Conservation (phyloP, 108 stramenopile genomes). For the Nitzschia palea region DNA sequence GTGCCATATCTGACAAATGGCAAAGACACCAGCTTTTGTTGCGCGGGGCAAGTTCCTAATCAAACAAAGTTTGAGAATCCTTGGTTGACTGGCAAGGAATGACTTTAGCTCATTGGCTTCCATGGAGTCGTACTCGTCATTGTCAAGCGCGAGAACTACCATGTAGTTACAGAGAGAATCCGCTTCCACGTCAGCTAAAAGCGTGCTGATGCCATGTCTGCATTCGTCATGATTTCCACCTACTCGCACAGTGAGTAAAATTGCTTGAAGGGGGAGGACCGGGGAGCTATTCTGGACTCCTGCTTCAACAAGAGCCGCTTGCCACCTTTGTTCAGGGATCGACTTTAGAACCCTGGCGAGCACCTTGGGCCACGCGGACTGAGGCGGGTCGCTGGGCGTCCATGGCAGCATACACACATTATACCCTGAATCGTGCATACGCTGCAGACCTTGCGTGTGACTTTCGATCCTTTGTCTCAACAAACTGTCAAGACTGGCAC, state of each 20-base stretch:
- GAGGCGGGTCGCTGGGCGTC: not conserved
- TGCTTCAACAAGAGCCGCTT: slow-evolving; percentile 27
- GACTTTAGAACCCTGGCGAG: slow-evolving; percentile 12
- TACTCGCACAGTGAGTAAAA: slow-evolving; percentile 47
- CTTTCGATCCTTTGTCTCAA: slow-evolving; percentile 3
- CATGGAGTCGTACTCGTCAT: slow-evolving; percentile 30
- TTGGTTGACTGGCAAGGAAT: slow-evolving; percentile 12
- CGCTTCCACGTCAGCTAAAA: slow-evolving; percentile 29
- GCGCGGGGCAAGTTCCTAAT: too few relatives aligned
- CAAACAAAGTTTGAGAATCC: slow-evolving; percentile 19
- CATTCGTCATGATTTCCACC: not conserved
- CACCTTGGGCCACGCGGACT: slow-evolving; percentile 12
- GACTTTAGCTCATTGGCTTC: slow-evolving; percentile 11
- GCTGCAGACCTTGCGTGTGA: slow-evolving; percentile 1
- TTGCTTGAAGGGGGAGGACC: slow-evolving; percentile 42
- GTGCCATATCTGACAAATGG: slow-evolving; percentile 47
- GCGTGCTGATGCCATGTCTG: slow-evolving; percentile 3
- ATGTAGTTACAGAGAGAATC: slow-evolving; percentile 40
- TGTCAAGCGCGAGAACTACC: slow-evolving; percentile 45
- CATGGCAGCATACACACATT: not conserved
- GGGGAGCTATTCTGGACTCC: slow-evolving; percentile 41
- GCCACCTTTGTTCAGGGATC: slow-evolving; percentile 13
- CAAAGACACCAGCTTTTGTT: slow-evolving; percentile 35
- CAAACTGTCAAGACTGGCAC: not conserved
- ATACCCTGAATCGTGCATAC: not conserved